Evolutionary conservation across 2,329 filamentous ascomycete species (phyloP), one percentile per base, ranked within the genome.

Genomic region (Chaetomiaceae sp.): DNA sequence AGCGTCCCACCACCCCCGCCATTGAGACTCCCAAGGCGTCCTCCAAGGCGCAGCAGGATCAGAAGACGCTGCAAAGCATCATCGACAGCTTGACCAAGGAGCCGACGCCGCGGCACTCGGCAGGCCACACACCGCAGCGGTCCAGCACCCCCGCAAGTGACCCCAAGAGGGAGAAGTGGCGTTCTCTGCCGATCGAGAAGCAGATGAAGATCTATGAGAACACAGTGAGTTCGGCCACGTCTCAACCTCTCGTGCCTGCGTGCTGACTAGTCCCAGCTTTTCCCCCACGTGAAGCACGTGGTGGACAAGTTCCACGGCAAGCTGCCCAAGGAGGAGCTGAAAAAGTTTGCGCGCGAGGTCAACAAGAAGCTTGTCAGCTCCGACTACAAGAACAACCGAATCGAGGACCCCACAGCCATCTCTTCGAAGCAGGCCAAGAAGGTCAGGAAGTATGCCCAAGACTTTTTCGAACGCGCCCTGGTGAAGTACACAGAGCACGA

Each of bases 201-300:
- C 89, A 94, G 71, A 95, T 91, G 81, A 96, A 90, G 74, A 78
- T 96, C 2, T 97, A 96, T 64, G 91, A 96, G 69, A 91, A 91
- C 66, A 95, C 91, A 47, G 90, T 95, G 78, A 69, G 88, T 75
- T 36, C 40, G 3, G 36, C 3, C 23, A 2, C 8, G 1, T 44
- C 8, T 7, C 1, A 12, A 14, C n/a, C n/a, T 22, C 19, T 15
- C n/a, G 1, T 23, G 12, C 11, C n/a, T 14, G 6, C 22, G 19
- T 57, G 42, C 54, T 64, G n/a, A 62, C 46, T 7, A 14, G 6
- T 44, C 22, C 14, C 60, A 94, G 90, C 77, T 96, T 6, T 89
- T 87, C 65, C 90, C 90, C 6, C 84, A 90, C 53, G 85, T 97
- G 62, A 92, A 91, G 68, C 80, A 90, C 59, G 85, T 96, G 1